Evolutionary conservation across 345 rosid genomes (phyloP), one percentile per base, ranked within the genome.

Genomic region (Draba incana): DNA sequence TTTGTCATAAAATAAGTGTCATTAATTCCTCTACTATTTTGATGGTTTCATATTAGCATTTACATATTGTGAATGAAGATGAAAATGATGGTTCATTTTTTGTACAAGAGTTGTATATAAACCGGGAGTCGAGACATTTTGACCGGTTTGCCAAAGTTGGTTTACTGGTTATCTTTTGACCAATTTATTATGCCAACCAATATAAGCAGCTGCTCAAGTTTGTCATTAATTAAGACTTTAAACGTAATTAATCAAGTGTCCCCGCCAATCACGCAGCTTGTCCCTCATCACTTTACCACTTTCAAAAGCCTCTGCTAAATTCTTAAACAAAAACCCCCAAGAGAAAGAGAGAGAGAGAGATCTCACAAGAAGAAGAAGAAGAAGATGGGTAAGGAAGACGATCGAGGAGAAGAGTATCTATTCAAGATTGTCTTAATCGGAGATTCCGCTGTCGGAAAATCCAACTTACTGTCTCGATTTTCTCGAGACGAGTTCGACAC

Each of bases 371-470:
- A 28, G 31, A 28, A 27, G n/a, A n/a, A 37, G 41, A 13, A 37
- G 16, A 57, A 46, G 59, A 88, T 88, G 97, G 87, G 83, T 45
- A 62, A 64, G 53, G 82, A 78, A 72, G 84, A 79, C 1, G 78
- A 77, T 15, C 5, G 76, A 16, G 91, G 83, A 0, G 91, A 88
- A 77, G 93, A 90, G 82, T 89, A 89, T 80, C 55, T 88, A 81
- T 92, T 88, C 79, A 90, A 92, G 85, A 85, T 92, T n/a, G 98
- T 86, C 27, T 62, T 92, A 28, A 90, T 92, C 64, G 98, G 97
- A 2, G 98, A 90, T 71, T 92, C 97, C 0, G 98, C 98, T 0
- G 98, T 92, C 28, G 98, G 98, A 7, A 92, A 92, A 71, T 92
- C 98, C 1, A 92, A 92, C 74, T 72, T 92, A 15, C 60, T 92